Conservation (phyloP, 2,329 filamentous ascomycete genomes). For the Spiromastix sp. region DNA sequence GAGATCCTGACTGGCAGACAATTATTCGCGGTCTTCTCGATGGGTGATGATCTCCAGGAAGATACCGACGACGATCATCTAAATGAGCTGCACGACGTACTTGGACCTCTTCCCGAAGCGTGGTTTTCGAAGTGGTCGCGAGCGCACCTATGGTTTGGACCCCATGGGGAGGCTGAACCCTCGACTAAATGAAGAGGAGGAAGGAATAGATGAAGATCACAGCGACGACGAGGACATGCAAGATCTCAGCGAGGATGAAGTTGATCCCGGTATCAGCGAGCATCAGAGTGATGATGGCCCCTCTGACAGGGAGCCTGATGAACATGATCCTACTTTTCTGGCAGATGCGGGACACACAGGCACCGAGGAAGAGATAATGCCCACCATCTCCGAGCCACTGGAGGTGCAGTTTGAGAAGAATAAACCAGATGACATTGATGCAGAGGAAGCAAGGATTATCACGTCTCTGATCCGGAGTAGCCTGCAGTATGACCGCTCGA, state of each 20-base stretch:
- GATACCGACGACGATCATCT: slow-evolving; percentile 16
- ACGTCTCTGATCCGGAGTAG: slow-evolving; percentile 13
- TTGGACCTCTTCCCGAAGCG: slow-evolving; percentile 14
- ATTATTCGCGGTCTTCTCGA: slow-evolving; percentile 11
- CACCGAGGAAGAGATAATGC: slow-evolving; percentile 1
- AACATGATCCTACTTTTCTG: background rate
- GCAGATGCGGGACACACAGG: background rate
- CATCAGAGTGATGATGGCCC: background rate
- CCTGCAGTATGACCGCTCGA: slow-evolving; percentile 13
- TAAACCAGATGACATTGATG: slow-evolving; percentile 13
- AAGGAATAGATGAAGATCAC: background rate
- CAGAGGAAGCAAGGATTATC: slow-evolving; percentile 11
- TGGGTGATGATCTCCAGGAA: slow-evolving; percentile 11
- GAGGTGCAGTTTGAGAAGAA: slow-evolving; percentile 12
- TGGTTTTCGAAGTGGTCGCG: slow-evolving; percentile 14
- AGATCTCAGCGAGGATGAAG: background rate
- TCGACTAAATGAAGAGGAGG: background rate
- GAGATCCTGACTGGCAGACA: slow-evolving; percentile 14
- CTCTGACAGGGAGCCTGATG: background rate
- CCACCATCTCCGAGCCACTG: slow-evolving; percentile 8
- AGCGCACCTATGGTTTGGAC: slow-evolving; percentile 11
- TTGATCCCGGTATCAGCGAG: background rate
- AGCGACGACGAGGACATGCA: background rate
- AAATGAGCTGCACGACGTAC: slow-evolving; percentile 14
- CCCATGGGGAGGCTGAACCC: slow-evolving; percentile 11